Base-by-base conservation (phyloP, 1,284 basidiomycete genomes). In the Sporisorium reilianum region DNA sequence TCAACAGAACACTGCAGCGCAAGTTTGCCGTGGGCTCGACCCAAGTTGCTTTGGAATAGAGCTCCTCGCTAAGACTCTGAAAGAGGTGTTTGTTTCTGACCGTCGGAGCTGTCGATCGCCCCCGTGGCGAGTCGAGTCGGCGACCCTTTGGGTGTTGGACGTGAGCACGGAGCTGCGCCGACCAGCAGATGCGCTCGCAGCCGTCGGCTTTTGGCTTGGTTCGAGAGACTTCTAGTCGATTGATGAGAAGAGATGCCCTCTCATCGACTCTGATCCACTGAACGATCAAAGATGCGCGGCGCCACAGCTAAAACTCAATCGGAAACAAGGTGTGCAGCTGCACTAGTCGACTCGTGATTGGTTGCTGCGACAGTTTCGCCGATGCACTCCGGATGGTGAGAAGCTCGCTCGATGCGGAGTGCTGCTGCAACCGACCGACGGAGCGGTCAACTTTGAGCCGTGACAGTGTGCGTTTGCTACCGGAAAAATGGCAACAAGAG, bases 81-180 rank as follows among this genome's bases (percentile, higher is more conserved):
- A 14, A 14, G 22, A 20, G 30, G 28, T 18, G 46, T 28, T 18
- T 20, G 46, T 48, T 25, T 45, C 26, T 48, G 26, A 26, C n/a
- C 26, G 18, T 48, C 48, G 48, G 48, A 36, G 48, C 32, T 36
- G 32, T 36, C n/a, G 16, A 34, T 20, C 12, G 16, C 36, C 18
- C 18, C 36, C 18, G 8, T n/a, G n/a, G n/a, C n/a, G n/a, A n/a
- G n/a, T n/a, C n/a, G n/a, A n/a, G n/a, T n/a, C n/a, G n/a, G n/a
- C n/a, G n/a, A n/a, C 23, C 34, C 16, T 32, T 46, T 48, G 26
- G 46, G 46, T 48, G 28, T 48, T 30, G 3, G 2, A 30, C 5
- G 26, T 23, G 22, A 30, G 8, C 11, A 18, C 54, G 61, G 61
- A 56, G 41, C 32, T 56, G 61, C 61, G 61, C 54, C 44, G 45